A percentile compares a stretch with the other conserved stretches of the same genome.
phyloP scores from a whole-genome alignment of 2,329 filamentous ascomycete species.

The Fusarium ramigenum region DNA sequence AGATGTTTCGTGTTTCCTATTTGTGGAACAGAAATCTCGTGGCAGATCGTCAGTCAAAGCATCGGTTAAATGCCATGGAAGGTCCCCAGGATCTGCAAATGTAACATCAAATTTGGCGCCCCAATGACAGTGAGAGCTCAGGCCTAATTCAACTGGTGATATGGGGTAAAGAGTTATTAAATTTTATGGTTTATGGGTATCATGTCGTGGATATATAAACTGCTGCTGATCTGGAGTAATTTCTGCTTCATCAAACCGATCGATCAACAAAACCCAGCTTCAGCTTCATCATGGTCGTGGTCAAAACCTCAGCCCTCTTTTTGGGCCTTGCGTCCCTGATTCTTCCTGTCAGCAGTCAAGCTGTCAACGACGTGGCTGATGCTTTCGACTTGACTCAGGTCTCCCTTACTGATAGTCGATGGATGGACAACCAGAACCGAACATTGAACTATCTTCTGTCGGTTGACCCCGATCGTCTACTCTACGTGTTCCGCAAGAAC shows the following conservation, averaged over 20 bases:
- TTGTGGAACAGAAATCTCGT: slow-evolving; percentile 16
- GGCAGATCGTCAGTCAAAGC: background rate
- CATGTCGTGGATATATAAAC: background rate
- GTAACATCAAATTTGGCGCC: slow-evolving; percentile 16
- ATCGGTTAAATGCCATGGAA: background rate
- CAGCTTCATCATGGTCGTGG: slow-evolving; percentile 3
- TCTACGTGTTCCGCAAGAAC: slow-evolving; percentile 28
- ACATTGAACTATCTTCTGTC: slow-evolving; percentile 26
- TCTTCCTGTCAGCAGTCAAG: background rate
- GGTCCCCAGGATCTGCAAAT: slow-evolving; percentile 23
- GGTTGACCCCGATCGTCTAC: slow-evolving; percentile 14
- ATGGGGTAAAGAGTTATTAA: background rate
- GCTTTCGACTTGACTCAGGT: slow-evolving; percentile 20
- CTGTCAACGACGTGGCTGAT: slow-evolving; percentile 5
- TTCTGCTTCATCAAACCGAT: background rate
- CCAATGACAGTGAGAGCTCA: slow-evolving; percentile 6
- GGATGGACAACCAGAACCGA: slow-evolving; percentile 32
- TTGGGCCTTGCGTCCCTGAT: background rate
- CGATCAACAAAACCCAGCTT: background rate
- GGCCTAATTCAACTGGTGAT: background rate
- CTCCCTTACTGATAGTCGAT: slow-evolving; percentile 26
- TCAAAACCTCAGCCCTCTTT: slow-evolving; percentile 7
- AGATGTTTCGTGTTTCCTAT: background rate
- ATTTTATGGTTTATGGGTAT: too few relatives aligned
- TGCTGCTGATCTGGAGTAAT: background rate